Base-by-base conservation (phyloP, 2,329 filamentous ascomycete genomes). In the Scedosporium dehoogii region DNA sequence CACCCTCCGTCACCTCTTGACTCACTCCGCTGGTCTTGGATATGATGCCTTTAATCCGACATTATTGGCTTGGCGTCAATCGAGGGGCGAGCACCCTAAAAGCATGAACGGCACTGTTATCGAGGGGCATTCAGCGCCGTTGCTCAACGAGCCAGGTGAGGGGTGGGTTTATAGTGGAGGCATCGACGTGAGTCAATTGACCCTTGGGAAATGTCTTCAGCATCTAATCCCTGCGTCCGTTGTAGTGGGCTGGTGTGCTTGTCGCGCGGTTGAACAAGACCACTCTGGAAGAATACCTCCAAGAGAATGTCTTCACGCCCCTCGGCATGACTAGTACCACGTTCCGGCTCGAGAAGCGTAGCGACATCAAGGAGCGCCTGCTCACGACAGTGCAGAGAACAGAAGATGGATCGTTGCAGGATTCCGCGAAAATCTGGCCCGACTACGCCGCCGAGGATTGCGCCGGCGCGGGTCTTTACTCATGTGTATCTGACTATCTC, bases 1-100 rank as follows among this genome's bases (percentile, higher is more conserved):
- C 3, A 63, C 57, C n/a, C 61, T 63, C 3, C 56, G 61, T 7
- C 61, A 63, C 38, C 58, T 63, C 53, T 33, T 63, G 12, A 60
- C 48, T 6, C 61, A 63, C 27, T 60, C 41, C 12, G 46, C 53
- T 29, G 61, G 61, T 4, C 25, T 63, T 14, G 56, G 48, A 9
- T 58, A 59, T 10, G 61, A 63, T 21, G 18, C 41, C 9, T 53
- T 60, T n/a, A 58, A 59, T 41, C 57, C 61, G n/a, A 44, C 25
- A 0, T 29, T 60, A 12, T 42, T 48, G 6, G 57, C 42, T 23
- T 63, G 61, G 61, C 55, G 61, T 0, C 58, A 59, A 25, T 63
- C 61, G 16, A 33, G 41, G n/a, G 57, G 48, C 10, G 61, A 63
- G 41, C 29, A 58, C 23, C 56, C 61, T 25, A 16, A 33, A 51